Conservation (phyloP, 1,284 basidiomycete species). For the Microbotryum silenes-acaulis region DNA sequence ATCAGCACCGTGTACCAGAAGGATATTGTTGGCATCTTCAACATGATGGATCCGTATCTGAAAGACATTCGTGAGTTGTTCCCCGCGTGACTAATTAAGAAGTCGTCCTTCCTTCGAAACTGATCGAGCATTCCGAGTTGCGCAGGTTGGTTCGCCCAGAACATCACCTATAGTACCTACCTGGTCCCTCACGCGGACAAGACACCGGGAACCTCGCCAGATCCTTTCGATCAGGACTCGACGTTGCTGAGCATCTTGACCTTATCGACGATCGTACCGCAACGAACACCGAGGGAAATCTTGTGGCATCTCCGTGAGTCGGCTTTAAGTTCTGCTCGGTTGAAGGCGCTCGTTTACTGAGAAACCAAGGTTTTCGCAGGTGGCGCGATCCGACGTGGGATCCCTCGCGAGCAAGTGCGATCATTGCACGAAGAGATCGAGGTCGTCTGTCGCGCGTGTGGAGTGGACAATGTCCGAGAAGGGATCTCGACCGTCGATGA, state of each 20-base stretch:
- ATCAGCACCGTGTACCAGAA: slow-evolving; percentile 15
- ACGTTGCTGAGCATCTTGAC: slow-evolving; percentile 23
- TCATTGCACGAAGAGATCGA: slow-evolving; percentile 16
- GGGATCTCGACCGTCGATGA: slow-evolving; percentile 16
- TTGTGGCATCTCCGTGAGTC: slow-evolving; percentile 21
- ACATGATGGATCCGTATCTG: slow-evolving; percentile 4
- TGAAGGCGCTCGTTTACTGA: no score
- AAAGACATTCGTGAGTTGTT: slow-evolving; percentile 9
- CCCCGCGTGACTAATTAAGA: no score
- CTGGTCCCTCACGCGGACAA: slow-evolving; percentile 11
- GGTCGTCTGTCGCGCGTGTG: slow-evolving; percentile 14
- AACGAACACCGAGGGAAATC: slow-evolving; percentile 22
- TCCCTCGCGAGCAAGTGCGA: slow-evolving; percentile 21
- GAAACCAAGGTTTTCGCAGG: background rate
- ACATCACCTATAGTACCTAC: slow-evolving; percentile 25
- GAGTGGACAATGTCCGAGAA: slow-evolving; percentile 2
- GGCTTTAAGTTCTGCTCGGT: no score
- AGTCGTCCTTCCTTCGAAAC: background rate
- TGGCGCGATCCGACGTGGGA: slow-evolving; percentile 20
- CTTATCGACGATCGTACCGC: slow-evolving; percentile 21
- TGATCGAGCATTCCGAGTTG: background rate
- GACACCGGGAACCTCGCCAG: background rate
- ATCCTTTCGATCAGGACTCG: slow-evolving; percentile 17
- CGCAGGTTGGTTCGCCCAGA: slow-evolving; percentile 14
- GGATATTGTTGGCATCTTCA: slow-evolving; percentile 22